A percentile compares a stretch with the other conserved stretches of the same genome.
These are phyloP conservation scores for Paramecium caudatum DNA, from an alignment of 73 alveolate genomes.

Conservation along the genomic window DNA sequence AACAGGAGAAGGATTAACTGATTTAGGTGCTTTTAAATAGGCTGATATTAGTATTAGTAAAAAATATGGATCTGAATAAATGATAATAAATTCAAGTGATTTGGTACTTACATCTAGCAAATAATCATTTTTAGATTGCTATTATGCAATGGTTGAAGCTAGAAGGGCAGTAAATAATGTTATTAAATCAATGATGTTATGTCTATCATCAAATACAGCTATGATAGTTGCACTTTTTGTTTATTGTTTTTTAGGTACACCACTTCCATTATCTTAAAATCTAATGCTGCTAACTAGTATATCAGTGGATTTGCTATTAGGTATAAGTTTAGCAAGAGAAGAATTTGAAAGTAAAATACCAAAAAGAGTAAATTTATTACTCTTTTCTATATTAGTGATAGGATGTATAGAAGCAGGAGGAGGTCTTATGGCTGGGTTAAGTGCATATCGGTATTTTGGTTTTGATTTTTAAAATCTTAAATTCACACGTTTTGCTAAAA, in stretches of 20 bases:
- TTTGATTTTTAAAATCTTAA: neutral
- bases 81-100: constrained; percentile 52
- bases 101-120: constrained; percentile 30
- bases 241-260: constrained; percentile 46
- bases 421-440: constrained; percentile 26
- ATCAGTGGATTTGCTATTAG: constrained; percentile 51
- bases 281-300: constrained; percentile 41
- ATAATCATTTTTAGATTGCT: constrained; percentile 27
- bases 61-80: constrained; percentile 44
- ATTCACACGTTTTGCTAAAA: neutral
- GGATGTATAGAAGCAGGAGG: constrained; percentile 59
- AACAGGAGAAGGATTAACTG: constrained; percentile 67
- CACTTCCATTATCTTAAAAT: constrained; percentile 20
- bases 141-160: constrained; percentile 24
- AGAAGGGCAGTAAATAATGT: constrained; percentile 66
- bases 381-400: constrained; percentile 10
- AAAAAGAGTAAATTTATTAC: neutral
- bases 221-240: constrained; percentile 19
- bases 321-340: constrained; percentile 59
- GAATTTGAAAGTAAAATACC: constrained; percentile 16
- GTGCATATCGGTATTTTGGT: constrained; percentile 48
- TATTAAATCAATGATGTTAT: constrained; percentile 28
- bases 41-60: constrained; percentile 41
- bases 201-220: constrained; percentile 60
- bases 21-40: constrained; percentile 60